phyloP scores from a whole-genome alignment of 495 filamentous ascomycete genomes.

The Aspergillus carlsbadensis region DNA sequence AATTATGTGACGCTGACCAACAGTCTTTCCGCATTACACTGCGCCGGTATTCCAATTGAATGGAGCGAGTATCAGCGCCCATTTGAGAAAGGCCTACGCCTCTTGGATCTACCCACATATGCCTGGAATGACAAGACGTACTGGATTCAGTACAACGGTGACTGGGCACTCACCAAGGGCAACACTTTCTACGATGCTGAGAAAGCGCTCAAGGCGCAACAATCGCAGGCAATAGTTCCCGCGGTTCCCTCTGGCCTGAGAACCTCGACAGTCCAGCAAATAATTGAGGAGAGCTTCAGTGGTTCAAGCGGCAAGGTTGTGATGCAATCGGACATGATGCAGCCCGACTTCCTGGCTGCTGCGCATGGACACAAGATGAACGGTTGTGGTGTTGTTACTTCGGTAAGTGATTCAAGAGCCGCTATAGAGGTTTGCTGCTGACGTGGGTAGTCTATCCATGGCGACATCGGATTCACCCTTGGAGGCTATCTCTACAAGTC shows the following conservation, averaged over 20 bases:
- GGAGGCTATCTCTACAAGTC: conserved; percentile 17
- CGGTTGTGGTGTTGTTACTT: conserved; percentile 30
- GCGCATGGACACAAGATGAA: conserved; percentile 40
- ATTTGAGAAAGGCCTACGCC: neutral
- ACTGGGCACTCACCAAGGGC: conserved; percentile 37
- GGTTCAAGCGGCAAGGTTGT: conserved; percentile 20
- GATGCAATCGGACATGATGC: conserved; percentile 29
- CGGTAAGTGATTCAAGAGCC: conserved; percentile 21
- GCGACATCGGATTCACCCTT: conserved; percentile 6
- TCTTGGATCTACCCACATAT: conserved; percentile 5
- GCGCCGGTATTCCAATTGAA: conserved; percentile 55
- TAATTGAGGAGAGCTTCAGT: conserved; percentile 25
- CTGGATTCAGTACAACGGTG: conserved; percentile 31
- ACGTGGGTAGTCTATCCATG: conserved; percentile 9
- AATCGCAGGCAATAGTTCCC: neutral
- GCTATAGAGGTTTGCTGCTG: neutral
- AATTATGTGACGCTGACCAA: conserved; percentile 55
- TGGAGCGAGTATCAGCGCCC: conserved; percentile 57
- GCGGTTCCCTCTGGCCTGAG: conserved; percentile 2
- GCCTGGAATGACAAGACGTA: conserved; percentile 30
- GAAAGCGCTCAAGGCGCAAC: neutral
- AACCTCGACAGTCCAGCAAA: conserved; percentile 22
- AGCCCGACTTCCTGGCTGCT: conserved; percentile 26
- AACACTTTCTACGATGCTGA: conserved; percentile 13
- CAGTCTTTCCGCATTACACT: conserved; percentile 54